phyloP scores from a whole-genome alignment of 1,284 basidiomycete genomes.

The Leccinum angustisporum region DNA sequence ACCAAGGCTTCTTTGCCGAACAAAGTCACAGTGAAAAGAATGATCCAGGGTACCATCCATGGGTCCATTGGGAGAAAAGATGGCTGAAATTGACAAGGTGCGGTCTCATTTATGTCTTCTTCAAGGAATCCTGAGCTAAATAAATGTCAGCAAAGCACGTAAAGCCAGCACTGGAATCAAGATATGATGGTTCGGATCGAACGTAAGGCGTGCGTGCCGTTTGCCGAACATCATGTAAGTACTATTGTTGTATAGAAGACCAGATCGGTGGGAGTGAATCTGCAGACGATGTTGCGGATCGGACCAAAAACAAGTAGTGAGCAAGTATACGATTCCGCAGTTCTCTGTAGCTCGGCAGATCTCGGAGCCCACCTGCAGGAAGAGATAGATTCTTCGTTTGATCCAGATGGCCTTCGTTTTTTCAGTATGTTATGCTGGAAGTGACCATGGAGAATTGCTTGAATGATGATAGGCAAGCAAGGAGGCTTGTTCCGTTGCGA shows the following conservation, averaged over 20 bases:
- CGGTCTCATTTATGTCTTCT: slow-evolving; percentile 2
- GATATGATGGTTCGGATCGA: background rate
- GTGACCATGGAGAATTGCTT: background rate
- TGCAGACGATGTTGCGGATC: background rate
- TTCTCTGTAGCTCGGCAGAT: background rate
- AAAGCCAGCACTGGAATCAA: background rate
- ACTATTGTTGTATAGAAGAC: background rate
- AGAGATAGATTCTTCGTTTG: background rate
- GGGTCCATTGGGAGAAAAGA: background rate
- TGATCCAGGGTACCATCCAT: slow-evolving; percentile 1
- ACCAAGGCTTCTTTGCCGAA: background rate
- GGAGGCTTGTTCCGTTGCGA: background rate
- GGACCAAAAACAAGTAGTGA: background rate
- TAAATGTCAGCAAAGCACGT: background rate
- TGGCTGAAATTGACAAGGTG: background rate
- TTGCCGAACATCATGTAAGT: background rate
- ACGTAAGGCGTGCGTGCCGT: background rate
- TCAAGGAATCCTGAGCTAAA: background rate
- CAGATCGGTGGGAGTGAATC: background rate
- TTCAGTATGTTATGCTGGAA: background rate
- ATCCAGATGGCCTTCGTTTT: background rate
- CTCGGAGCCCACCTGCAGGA: background rate
- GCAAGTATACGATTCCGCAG: slow-evolving; percentile 1
- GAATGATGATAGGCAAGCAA: background rate
- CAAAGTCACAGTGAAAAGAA: background rate